Evolutionary conservation across 2,329 filamentous ascomycete genomes (phyloP).

Genomic region (Claviceps pusilla): DNA sequence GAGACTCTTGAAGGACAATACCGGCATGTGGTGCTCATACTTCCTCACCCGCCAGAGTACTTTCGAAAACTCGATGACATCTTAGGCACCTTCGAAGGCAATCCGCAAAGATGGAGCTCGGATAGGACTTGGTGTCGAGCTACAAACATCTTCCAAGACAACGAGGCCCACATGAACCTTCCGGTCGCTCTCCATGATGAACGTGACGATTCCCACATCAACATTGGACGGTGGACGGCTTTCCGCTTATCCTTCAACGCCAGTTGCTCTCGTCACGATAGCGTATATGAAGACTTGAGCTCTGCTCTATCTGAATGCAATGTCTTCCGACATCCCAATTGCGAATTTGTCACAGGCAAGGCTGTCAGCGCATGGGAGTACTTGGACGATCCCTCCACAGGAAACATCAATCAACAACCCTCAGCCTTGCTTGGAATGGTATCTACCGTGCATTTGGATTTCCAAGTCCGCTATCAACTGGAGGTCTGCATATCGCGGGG

Average conservation of each 20-base stretch:
- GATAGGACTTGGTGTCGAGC: conserved; percentile 34
- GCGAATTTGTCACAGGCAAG: conserved; percentile 25
- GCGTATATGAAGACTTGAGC: conserved; percentile 21
- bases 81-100: conserved; percentile 18
- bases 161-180: conserved; percentile 15
- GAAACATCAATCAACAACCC: conserved; percentile 12
- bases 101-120: conserved; percentile 22
- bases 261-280: conserved; percentile 1
- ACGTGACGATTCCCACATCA: conserved; percentile 23
- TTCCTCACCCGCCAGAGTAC: conserved; percentile 34
- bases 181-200: conserved; percentile 26
- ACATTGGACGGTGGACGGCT: conserved; percentile 43
- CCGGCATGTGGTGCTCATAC: conserved; percentile 29
- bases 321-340: conserved; percentile 32
- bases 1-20: conserved; percentile 13
- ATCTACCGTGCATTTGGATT: conserved; percentile 35
- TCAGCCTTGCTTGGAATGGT: conserved; percentile 13
- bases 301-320: conserved; percentile 58
- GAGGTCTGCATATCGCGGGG: conserved; percentile 83
- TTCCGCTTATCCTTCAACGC: conserved; percentile 27
- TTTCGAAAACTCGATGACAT: conserved; percentile 24
- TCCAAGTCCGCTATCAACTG: conserved; percentile 71
- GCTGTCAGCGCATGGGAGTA: conserved; percentile 17
- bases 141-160: conserved; percentile 27
- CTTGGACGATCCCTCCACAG: conserved; percentile 13